Evolutionary conservation across 1,139 yeast genomes (phyloP).

Genomic region (Debaryomycetaceae sp.): DNA sequence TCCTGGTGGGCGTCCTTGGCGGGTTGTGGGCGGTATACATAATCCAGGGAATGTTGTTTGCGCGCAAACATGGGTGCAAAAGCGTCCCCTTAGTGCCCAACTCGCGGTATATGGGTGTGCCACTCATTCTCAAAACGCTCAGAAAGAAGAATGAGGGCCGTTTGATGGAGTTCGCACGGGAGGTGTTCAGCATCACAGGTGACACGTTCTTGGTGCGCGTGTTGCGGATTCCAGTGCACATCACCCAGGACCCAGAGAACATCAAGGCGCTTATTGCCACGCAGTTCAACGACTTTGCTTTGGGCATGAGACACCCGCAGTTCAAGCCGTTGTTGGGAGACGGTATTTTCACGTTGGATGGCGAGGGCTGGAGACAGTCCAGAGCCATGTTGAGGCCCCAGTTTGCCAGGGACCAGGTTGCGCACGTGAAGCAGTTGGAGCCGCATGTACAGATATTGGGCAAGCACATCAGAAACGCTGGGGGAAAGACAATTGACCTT

Average conservation of each 20-base stretch:
- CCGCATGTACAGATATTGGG: conserved; percentile 40
- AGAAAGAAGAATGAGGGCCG: conserved; percentile 20
- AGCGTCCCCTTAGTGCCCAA: conserved; percentile 9
- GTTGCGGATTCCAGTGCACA: conserved; percentile 18
- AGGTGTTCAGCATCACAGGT: conserved; percentile 10
- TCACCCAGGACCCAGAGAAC: conserved; percentile 29
- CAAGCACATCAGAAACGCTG: conserved; percentile 20
- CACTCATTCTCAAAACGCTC: conserved; percentile 13
- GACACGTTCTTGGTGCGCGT: conserved; percentile 34
- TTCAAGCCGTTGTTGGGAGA: conserved; percentile 48
- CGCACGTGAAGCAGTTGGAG: conserved; percentile 43
- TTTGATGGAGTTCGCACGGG: conserved; percentile 19
- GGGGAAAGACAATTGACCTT: conserved; percentile 27
- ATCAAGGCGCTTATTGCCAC: conserved; percentile 38
- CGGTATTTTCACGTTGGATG: conserved; percentile 57
- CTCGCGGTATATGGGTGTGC: conserved; percentile 16
- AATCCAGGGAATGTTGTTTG: background rate
- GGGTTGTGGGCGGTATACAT: background rate
- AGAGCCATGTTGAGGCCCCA: conserved; percentile 55
- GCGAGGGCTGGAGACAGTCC: conserved; percentile 55
- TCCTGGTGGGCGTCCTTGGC: background rate
- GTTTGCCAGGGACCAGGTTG: conserved; percentile 49
- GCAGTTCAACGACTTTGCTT: conserved; percentile 47
- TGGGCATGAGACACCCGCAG: conserved; percentile 44
- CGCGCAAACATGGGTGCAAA: conserved; percentile 18